Evolutionary conservation across 2,329 filamentous ascomycete species (phyloP).

Genomic region (Trichophyton rubrum): DNA sequence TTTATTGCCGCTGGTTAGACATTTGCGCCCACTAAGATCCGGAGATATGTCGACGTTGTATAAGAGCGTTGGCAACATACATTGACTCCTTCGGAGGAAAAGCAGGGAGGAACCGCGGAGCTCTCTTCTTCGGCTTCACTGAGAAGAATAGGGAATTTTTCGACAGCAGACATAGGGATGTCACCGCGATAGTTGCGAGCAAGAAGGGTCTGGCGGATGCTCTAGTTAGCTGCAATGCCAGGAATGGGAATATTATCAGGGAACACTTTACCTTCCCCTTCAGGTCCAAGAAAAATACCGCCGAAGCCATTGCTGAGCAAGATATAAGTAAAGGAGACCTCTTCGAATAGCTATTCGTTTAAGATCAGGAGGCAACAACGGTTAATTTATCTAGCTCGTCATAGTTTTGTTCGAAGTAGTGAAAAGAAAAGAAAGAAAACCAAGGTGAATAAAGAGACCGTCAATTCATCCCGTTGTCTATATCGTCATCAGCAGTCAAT

Average conservation of each 20-base stretch:
- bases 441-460: background rate
- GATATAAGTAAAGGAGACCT: background rate
- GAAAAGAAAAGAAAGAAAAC: background rate
- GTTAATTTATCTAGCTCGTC: background rate
- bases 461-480: background rate
- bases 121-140: conserved; percentile 99
- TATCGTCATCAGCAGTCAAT: background rate
- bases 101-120: conserved; percentile 91
- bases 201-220: conserved; percentile 65
- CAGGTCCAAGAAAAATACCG: conserved; percentile 94
- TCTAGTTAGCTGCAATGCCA: background rate
- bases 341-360: background rate
- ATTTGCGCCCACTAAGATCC: no score
- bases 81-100: conserved; percentile 97
- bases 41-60: background rate
- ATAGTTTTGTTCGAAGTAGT: background rate
- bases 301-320: conserved; percentile 66
- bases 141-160: conserved; percentile 90
- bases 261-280: conserved; percentile 77
- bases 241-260: background rate
- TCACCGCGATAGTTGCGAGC: conserved; percentile 97
- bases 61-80: conserved; percentile 40
- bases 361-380: background rate
- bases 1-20: background rate
- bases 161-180: conserved; percentile 97